Evolutionary conservation across 352 stramenopile genomes (phyloP), one percentile per base, ranked within the genome.

Genomic region (Pythium brachiatum): DNA sequence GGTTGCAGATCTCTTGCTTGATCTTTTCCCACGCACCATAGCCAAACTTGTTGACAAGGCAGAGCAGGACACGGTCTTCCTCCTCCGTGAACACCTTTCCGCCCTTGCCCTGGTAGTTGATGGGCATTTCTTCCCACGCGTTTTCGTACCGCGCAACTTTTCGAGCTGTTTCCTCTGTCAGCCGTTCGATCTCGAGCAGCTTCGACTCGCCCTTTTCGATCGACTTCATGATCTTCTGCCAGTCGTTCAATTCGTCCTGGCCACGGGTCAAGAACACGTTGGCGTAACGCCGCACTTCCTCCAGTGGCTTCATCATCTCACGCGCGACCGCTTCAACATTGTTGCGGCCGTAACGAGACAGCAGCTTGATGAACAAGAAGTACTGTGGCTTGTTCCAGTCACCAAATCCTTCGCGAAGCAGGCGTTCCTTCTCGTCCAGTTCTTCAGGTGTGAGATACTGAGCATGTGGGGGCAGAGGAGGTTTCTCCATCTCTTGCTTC

Each of bases 11-110:
- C 74, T 99, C 95, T 46, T 97, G 87, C 56, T 98, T 97, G 69
- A 99, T 99, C 47, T 93, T 86, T 66, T 99, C 96, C 79, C 96
- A 98, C 25, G 92, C 90, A 36, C 97, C 97, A 66, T 99, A 99
- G 3, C 97, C 97, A 72, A 98, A 98, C 57, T 95, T 83, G 71
- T 99, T 92, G 68, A 99, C 97, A 62, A 99, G 95, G 43, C 90
- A 98, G 13, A 99, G 60, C 58, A 99, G 70, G 53, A 99, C 98
- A 27, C 94, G 91, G 75, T 99, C 97, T 75, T 99, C 97, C 60
- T 99, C 97, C 75, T 98, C 94, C 9, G 95, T 98, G 54, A 97
- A 99, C 7, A 92, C 84, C 64, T 97, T 95, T 51, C 84, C 86
- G n/a, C 83, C 85, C 64, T 95, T 95, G n/a, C 86, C 86, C 64